Conservation (phyloP, 805 yeast species). For the Zygosaccharomyces lentus region DNA sequence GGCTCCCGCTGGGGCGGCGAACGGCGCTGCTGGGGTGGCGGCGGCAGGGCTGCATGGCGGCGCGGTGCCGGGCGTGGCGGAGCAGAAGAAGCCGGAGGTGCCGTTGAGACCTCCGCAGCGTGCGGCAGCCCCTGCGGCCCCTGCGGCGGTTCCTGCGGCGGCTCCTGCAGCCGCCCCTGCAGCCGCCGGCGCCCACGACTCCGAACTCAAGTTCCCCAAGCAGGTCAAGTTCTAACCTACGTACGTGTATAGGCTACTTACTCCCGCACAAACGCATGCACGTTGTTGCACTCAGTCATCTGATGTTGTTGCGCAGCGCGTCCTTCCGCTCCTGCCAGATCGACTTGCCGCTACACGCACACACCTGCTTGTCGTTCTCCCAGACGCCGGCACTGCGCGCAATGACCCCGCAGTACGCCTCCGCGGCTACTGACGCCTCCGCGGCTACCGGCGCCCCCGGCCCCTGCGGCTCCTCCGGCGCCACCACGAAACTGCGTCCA, state of each 20-base stretch:
- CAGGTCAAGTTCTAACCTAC: background rate
- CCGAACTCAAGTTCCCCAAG: slow-evolving; percentile 1
- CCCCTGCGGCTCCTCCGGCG: slow-evolving; percentile 19
- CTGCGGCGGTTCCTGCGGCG: slow-evolving; percentile 10
- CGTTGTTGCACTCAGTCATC: slow-evolving; percentile 8
- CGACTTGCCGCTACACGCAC: slow-evolving; percentile 93
- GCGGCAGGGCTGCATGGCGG: background rate
- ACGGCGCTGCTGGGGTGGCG: slow-evolving; percentile 7
- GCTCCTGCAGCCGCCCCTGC: slow-evolving; percentile 7
- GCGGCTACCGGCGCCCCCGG: slow-evolving; percentile 30
- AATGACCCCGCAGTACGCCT: slow-evolving; percentile 72
- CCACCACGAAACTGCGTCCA: slow-evolving; percentile 53
- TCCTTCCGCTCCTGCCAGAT: slow-evolving; percentile 92
- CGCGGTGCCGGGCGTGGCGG: background rate
- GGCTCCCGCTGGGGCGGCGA: slow-evolving; percentile 5
- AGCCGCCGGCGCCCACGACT: background rate
- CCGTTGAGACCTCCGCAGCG: slow-evolving; percentile 4
- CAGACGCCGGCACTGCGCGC: slow-evolving; percentile 97
- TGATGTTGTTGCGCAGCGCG: slow-evolving; percentile 43
- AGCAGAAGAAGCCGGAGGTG: background rate
- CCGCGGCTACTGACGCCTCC: slow-evolving; percentile 29
- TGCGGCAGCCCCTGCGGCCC: slow-evolving; percentile 3
- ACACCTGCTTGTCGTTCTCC: slow-evolving; percentile 91
- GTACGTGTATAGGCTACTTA: background rate
- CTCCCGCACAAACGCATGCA: background rate